Base-by-base conservation (phyloP, 129 eudicot genomes). In the Artemisia tridentata region DNA sequence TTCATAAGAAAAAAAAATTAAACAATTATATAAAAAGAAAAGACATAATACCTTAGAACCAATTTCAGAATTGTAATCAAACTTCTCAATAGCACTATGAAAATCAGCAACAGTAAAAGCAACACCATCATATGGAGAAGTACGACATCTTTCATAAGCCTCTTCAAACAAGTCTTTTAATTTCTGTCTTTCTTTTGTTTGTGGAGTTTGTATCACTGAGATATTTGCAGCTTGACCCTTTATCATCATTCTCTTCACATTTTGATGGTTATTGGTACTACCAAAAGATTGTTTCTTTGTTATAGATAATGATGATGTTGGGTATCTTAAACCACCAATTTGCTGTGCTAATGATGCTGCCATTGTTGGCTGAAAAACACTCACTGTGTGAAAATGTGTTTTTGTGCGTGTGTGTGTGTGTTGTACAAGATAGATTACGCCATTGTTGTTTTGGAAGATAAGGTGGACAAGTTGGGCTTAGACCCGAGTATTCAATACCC, bases 91-190 rank as follows among this genome's bases (percentile, higher is more conserved):
- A n/a, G 67, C 67, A 34, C 48, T 15, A 63, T 63, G 67, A 34
- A 63, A 63, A 63, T 63, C 49, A 17, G 34, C 67, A 34, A 63
- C 21, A n/a, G 67, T 63, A 19, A 63, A 63, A 7, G 67, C 67
- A 63, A 63, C 67, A 34, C 67, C 67, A 15, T 63, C 67, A 34
- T 63, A 63, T 18, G 67, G 67, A 1, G 67, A 46, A 17, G 67
- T 63, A 17, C 67, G 21, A 21, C 67, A 63, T 34, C 67, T 63
- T 19, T 63, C 67, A 19, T 63, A 63, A 7, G 67, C 67, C n/a
- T 63, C 67, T 16, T 63, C 67, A 34, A 63, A 63, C 48, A 63
- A 29, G 0, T 63, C 67, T 34, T 63, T 63, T 0, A 63, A 47
- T 7, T 63, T 63, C 11, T 29, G 19, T 34, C 67, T 34, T 19